Evolutionary conservation across 148 eudicot species (phyloP).

Genomic region (Vaccinium darrowii): DNA sequence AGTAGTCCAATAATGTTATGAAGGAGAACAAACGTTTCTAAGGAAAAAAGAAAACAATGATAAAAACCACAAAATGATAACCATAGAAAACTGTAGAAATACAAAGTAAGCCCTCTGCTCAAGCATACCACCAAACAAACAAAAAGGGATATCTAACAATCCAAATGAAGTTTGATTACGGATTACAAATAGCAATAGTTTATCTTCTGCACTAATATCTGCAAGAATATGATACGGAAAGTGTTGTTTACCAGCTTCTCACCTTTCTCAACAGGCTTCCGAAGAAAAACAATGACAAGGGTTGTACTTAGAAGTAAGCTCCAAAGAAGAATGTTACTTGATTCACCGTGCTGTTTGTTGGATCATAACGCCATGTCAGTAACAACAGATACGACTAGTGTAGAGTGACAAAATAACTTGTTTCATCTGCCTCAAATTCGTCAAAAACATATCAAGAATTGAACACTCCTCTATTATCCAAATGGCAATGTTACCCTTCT

Average conservation of each 20-base stretch:
- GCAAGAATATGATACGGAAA: neutral
- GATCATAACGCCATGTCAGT: neutral
- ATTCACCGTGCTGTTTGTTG: slow-evolving; percentile 27
- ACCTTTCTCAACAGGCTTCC: slow-evolving; percentile 67
- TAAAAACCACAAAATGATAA: neutral
- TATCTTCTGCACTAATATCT: neutral
- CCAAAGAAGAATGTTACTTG: slow-evolving; percentile 30
- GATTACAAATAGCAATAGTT: neutral
- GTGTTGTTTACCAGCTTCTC: slow-evolving; percentile 18
- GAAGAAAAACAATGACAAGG: slow-evolving; percentile 35
- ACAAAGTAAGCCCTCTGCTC: neutral
- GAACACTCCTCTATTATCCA: too few relatives aligned
- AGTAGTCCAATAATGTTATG: neutral
- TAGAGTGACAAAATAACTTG: neutral
- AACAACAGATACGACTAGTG: neutral
- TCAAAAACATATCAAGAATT: neutral
- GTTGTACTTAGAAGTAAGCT: slow-evolving; percentile 34
- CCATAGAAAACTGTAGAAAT: too few relatives aligned
- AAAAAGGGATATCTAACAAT: neutral
- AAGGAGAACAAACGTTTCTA: neutral
- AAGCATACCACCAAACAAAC: neutral
- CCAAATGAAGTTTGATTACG: neutral
- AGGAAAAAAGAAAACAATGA: neutral
- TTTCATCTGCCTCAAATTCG: neutral
- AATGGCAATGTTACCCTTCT: too few relatives aligned